Percentiles rank a stretch among this genome's conserved stretches.
These are phyloP conservation scores for Boletus tomentosulus DNA, from an alignment of 768 basidiomycete species.

Conservation along the genomic window DNA sequence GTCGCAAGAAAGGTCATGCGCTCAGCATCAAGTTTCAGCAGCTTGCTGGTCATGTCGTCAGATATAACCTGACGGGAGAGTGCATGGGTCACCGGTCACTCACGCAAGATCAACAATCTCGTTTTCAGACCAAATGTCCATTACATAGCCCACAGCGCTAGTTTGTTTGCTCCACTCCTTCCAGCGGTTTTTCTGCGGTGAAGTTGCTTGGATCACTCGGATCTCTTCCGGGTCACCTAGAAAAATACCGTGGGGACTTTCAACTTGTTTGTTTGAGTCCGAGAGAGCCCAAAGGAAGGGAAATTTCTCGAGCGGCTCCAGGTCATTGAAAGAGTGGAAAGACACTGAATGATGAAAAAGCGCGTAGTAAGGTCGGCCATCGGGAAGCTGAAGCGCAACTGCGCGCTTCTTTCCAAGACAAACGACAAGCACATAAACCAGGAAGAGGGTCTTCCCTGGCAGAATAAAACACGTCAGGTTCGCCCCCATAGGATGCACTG, in stretches of 20 bases:
- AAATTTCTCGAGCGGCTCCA: too few relatives aligned
- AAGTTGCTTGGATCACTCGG: background rate
- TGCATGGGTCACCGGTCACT: background rate
- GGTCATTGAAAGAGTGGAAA: background rate
- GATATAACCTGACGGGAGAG: background rate
- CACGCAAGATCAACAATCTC: background rate
- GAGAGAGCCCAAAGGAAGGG: background rate
- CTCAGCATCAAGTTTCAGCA: background rate
- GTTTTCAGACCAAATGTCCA: background rate
- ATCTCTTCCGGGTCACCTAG: rapidly evolving
- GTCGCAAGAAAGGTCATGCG: background rate
- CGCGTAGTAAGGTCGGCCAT: background rate
- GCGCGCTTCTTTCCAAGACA: too few relatives aligned
- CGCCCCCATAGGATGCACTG: background rate
- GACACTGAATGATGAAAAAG: background rate
- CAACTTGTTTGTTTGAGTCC: background rate
- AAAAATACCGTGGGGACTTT: background rate
- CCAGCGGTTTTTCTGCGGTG: background rate
- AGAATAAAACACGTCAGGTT: too few relatives aligned
- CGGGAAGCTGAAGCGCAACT: background rate
- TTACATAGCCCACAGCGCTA: background rate
- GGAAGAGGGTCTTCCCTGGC: too few relatives aligned
- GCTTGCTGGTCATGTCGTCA: background rate
- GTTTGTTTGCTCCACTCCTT: constrained; percentile 1
- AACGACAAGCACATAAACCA: too few relatives aligned